These are phyloP conservation scores for Pharnaceum exiguum DNA, from an alignment of 148 eudicot species.

Conservation along the genomic window DNA sequence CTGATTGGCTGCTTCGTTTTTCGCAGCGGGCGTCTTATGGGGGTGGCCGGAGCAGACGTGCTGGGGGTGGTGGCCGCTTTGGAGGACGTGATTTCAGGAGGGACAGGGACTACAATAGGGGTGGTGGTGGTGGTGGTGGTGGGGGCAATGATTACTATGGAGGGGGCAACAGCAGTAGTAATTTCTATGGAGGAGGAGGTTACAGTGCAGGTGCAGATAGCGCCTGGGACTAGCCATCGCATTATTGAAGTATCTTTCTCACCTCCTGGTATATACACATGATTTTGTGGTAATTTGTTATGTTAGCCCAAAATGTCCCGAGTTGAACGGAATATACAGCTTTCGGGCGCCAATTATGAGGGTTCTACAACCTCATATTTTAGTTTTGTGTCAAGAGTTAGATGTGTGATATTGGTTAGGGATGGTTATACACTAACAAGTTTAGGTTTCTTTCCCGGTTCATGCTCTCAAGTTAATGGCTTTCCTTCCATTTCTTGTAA, in stretches of 20 bases:
- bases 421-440: conserved; percentile 29
- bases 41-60: conserved; percentile 44
- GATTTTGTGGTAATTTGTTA: conserved; percentile 29
- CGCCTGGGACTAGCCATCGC: conserved; percentile 65
- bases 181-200: conserved; percentile 29
- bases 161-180: conserved; percentile 32
- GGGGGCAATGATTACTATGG: conserved; percentile 33
- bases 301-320: conserved; percentile 20
- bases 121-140: conserved; percentile 28
- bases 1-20: conserved; percentile 64
- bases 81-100: conserved; percentile 71
- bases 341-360: conserved; percentile 17
- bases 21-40: conserved; percentile 48
- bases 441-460: conserved; percentile 18
- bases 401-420: conserved; percentile 31
- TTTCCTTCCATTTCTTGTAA: conserved; percentile 26
- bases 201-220: conserved; percentile 45
- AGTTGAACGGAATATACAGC: conserved; percentile 14
- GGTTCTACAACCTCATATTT: conserved; percentile 18
- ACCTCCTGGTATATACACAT: conserved; percentile 38
- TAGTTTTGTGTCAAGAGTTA: conserved; percentile 24
- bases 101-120: conserved; percentile 36
- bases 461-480: conserved; percentile 8
- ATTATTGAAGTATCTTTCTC: conserved; percentile 4
- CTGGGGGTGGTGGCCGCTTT: conserved; percentile 53